Evolutionary conservation across 768 basidiomycete species (phyloP).

Genomic region (Tricholoma sp.): DNA sequence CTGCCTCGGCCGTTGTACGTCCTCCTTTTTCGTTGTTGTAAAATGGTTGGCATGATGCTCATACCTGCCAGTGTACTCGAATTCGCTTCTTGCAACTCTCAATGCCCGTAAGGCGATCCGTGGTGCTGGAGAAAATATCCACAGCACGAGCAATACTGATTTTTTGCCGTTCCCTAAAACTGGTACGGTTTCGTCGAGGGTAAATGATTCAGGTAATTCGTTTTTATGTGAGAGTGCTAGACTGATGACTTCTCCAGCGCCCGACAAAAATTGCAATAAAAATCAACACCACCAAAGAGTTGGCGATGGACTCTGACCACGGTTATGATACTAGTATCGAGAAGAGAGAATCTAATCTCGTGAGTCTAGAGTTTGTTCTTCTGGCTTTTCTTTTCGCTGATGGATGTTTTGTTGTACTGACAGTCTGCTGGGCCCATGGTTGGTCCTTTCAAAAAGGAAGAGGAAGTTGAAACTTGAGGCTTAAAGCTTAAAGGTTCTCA

Average conservation of each 20-base stretch:
- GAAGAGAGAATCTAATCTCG: slow-evolving; percentile 17
- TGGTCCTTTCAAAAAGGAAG: not conserved
- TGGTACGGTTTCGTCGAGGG: slow-evolving; percentile 26
- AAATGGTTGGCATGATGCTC: not conserved
- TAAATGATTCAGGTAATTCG: slow-evolving; percentile 9
- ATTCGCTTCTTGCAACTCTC: slow-evolving; percentile 55
- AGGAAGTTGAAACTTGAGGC: too few relatives aligned
- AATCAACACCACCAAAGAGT: slow-evolving; percentile 50
- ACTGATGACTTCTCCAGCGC: slow-evolving; percentile 20
- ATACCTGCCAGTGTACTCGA: slow-evolving; percentile 44
- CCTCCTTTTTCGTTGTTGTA: not conserved
- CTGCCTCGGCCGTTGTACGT: slow-evolving; percentile 52
- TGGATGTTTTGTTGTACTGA: not conserved
- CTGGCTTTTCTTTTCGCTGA: not conserved
- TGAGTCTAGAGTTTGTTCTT: slow-evolving; percentile 1
- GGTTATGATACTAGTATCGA: slow-evolving; percentile 23
- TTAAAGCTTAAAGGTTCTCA: too few relatives aligned
- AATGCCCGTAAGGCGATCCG: slow-evolving; percentile 50
- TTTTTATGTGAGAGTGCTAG: not conserved
- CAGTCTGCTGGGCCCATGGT: not conserved
- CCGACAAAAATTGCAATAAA: slow-evolving; percentile 48
- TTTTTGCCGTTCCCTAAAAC: slow-evolving; percentile 32
- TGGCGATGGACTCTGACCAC: slow-evolving; percentile 35
- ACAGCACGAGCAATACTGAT: slow-evolving; percentile 38
- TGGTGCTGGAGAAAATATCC: slow-evolving; percentile 30